Evolutionary conservation across 805 yeast species (phyloP), one percentile per base, ranked within the genome.

Genomic region (Candida maesae): DNA sequence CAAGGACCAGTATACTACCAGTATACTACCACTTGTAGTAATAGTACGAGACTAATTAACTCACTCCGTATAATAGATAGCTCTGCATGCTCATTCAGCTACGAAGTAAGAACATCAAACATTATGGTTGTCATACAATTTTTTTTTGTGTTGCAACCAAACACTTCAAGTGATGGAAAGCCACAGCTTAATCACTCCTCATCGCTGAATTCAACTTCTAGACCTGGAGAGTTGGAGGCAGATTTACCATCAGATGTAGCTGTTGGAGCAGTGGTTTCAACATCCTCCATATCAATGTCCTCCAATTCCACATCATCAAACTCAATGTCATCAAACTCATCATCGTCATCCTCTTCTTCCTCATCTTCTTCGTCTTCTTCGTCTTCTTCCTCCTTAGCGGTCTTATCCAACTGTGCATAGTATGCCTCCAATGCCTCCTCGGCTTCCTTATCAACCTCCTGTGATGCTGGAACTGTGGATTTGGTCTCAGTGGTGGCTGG

Each of bases 261-360:
- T 14, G 19, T 28, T 27, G 35, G 26, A 12, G 36, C 38, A 14
- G 35, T 10, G 1, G 34, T 35, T n/a, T 26, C 39, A 16, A 35
- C 39, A 11, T 41, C 39, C 12, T 36, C 41, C 17, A 38, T 15
- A n/a, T 59, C 65, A 12, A 59, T 56, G 12, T 58, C 61, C 18
- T 55, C 60, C 7, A 91, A 81, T 8, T 78, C 79, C 30, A 60
- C 75, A 77, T 38, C 73, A 61, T 15, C 96, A 95, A 38, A 85
- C 71, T 3, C 70, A 18, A 36, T 36, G 68, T 1, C 95, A 88
- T 52, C 88, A 66, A 35, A 61, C 36, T 56, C 54, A 42, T 82
- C 81, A 51, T 76, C 76, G n/a, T 68, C 56, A 35, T 68, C 73
- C 33, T 67, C 55, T 2, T 45, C 52, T 5, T 55, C 53, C 11